These are phyloP conservation scores for Hymenoscyphus fructigenus DNA, from an alignment of 2,329 filamentous ascomycete genomes.

Conservation along the genomic window DNA sequence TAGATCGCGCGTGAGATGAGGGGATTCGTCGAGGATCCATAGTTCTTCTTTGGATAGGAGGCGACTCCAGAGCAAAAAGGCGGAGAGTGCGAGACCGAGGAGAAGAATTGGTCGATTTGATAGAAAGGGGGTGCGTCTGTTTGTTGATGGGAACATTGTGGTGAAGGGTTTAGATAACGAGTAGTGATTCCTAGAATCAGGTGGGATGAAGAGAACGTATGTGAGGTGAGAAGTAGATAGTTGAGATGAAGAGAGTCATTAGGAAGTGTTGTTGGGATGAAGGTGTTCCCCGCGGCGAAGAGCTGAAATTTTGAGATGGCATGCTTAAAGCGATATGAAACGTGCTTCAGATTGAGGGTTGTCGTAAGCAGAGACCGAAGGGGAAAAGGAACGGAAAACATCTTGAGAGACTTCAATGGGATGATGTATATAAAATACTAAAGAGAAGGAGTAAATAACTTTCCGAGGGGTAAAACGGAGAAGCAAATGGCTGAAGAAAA, in stretches of 20 bases:
- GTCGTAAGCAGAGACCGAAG: background rate
- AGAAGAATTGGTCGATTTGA: slow-evolving; percentile 11
- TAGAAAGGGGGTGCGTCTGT: background rate
- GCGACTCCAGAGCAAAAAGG: slow-evolving; percentile 2
- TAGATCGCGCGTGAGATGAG: slow-evolving; percentile 33
- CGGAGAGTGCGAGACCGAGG: slow-evolving; percentile 25
- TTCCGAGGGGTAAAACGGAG: background rate
- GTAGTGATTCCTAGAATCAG: background rate
- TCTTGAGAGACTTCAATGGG: background rate
- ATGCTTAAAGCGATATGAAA: background rate
- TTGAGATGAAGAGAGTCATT: background rate
- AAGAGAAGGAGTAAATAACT: background rate
- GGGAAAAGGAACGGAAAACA: background rate
- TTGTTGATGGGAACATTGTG: background rate
- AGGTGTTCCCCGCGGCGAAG: background rate
- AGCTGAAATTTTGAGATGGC: background rate
- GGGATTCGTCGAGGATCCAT: background rate
- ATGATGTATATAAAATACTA: background rate
- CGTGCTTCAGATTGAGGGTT: background rate
- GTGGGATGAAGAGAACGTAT: background rate
- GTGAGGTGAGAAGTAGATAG: background rate
- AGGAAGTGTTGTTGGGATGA: background rate
- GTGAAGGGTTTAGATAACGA: background rate
- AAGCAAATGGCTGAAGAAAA: background rate
- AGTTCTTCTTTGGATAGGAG: background rate